These are phyloP conservation scores for Candida sanyaensis DNA, from an alignment of 1,139 yeast species.

Conservation along the genomic window DNA sequence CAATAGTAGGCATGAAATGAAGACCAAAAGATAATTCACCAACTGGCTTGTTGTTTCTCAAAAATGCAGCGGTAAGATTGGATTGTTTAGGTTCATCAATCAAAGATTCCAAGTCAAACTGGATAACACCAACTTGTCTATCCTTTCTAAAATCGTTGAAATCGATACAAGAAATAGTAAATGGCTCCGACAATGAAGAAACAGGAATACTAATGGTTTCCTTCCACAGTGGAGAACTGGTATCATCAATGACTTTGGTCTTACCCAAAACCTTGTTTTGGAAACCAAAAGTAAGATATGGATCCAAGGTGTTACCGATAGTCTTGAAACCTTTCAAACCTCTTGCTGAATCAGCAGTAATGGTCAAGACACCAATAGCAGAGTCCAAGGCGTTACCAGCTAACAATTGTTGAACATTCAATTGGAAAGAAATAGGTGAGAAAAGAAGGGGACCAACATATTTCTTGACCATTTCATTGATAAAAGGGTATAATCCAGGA, in stretches of 20 bases:
- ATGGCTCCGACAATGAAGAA: conserved; percentile 76
- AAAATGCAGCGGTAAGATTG: conserved; percentile 55
- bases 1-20: conserved; percentile 77
- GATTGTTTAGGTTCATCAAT: conserved; percentile 55
- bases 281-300: conserved; percentile 77
- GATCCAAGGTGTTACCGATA: conserved; percentile 81
- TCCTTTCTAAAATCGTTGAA: conserved; percentile 80
- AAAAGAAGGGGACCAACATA: conserved; percentile 87
- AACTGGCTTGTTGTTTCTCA: conserved; percentile 79
- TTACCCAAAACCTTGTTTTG: conserved; percentile 57
- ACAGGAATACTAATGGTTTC: conserved; percentile 74
- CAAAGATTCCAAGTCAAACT: conserved; percentile 71
- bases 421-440: conserved; percentile 87
- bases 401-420: conserved; percentile 86
- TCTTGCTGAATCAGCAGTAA: conserved; percentile 67
- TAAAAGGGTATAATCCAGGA: conserved; percentile 83
- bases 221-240: conserved; percentile 78
- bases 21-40: conserved; percentile 74
- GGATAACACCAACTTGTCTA: conserved; percentile 74
- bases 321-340: conserved; percentile 69
- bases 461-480: conserved; percentile 81
- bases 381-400: conserved; percentile 82
- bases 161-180: conserved; percentile 69
- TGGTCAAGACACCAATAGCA: conserved; percentile 81
- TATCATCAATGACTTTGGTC: conserved; percentile 65